Conservation (phyloP, 176 grass and related monocot genomes). For the Zea mays region DNA sequence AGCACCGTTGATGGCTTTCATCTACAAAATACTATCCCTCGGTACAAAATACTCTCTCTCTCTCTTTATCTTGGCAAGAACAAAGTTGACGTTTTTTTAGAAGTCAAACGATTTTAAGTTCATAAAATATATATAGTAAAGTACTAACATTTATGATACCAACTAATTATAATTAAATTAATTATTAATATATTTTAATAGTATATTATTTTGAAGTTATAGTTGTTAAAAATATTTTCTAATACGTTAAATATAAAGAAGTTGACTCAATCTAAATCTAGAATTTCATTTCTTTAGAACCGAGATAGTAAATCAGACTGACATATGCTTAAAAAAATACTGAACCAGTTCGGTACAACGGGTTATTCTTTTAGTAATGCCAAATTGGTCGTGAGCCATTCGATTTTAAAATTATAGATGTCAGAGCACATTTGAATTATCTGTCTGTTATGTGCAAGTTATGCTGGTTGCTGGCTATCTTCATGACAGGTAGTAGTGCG, state of each 20-base stretch:
- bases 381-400: too few relatives aligned
- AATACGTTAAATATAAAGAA: background rate
- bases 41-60: background rate
- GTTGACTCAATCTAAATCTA: background rate
- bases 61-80: too few relatives aligned
- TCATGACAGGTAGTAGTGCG: too few relatives aligned
- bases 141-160: background rate
- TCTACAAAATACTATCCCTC: background rate
- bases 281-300: background rate
- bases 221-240: background rate
- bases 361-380: too few relatives aligned
- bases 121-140: background rate
- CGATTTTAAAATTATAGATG: too few relatives aligned
- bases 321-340: background rate
- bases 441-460: too few relatives aligned
- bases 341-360: background rate
- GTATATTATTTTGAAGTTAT: background rate
- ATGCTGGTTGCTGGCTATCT: too few relatives aligned
- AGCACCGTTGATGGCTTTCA: background rate
- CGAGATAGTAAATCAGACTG: background rate
- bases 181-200: background rate
- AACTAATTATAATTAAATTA: background rate
- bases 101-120: background rate
- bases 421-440: too few relatives aligned
- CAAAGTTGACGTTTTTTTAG: background rate